Percentiles rank a stretch among this genome's conserved stretches.
Evolutionary conservation across 768 basidiomycete species (phyloP).

Genomic region (Pulveroboletus sp.): DNA sequence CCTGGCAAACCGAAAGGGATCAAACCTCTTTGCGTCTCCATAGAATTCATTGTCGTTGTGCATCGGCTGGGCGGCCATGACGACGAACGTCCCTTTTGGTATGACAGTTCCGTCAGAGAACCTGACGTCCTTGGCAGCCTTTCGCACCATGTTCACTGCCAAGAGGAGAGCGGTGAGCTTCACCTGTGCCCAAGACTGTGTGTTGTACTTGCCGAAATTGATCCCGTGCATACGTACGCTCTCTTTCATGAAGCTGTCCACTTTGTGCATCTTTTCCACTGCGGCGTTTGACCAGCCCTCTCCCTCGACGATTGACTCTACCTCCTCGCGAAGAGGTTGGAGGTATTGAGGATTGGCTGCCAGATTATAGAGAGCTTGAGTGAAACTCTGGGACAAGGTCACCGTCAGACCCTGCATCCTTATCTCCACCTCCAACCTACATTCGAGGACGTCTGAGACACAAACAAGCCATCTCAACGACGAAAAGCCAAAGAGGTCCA

Average conservation of each 20-base stretch:
- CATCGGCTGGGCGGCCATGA: conserved; percentile 18
- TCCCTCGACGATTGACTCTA: conserved; percentile 8
- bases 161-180: background rate
- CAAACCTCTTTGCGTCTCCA: conserved; percentile 23
- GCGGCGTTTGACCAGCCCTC: conserved; percentile 19
- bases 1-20: conserved; percentile 37
- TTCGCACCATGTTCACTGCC: conserved; percentile 10
- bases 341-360: conserved; percentile 15
- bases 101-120: conserved; percentile 37
- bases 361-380: conserved; percentile 7
- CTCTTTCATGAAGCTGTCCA: conserved; percentile 18
- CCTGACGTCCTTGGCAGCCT: conserved; percentile 8
- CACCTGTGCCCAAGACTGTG: conserved; percentile 24
- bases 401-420: too few relatives aligned
- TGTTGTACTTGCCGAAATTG: too few relatives aligned
- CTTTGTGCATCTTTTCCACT: conserved; percentile 14
- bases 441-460: conserved; percentile 12
- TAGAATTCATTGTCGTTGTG: conserved; percentile 28
- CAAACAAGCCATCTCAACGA: background rate
- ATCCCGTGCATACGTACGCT: conserved; percentile 28
- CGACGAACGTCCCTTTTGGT: conserved; percentile 31
- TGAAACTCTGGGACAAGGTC: conserved; percentile 2
- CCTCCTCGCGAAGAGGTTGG: too few relatives aligned
- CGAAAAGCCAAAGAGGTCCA: rapidly evolving
- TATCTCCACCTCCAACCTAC: conserved; percentile 3